Base-by-base conservation (phyloP, 768 basidiomycete genomes). In the Fomitopsis pulvina region DNA sequence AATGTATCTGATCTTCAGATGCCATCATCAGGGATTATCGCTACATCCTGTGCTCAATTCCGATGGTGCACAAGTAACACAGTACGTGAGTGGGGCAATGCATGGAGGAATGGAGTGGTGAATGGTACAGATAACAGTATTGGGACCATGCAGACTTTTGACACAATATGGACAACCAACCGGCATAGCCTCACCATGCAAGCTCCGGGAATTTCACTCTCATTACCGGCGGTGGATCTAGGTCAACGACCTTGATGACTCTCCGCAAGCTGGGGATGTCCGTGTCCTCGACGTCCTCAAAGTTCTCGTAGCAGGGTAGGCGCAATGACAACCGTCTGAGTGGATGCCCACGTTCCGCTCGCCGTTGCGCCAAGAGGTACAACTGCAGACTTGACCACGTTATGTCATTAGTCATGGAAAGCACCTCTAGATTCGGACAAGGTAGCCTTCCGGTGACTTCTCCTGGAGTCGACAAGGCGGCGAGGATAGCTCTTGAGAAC, bases 371-470 rank as follows among this genome's bases (percentile, higher is more conserved):
- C 48, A 64, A 50, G 20, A 48, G 54, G 52, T 56, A 64, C 47
- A 56, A 60, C 50, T 60, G 63, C 40, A 64, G 55, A 18, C 56
- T 55, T 12, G 63, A 64, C 63, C 63, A 64, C 37, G 60, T 60
- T 55, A 52, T 54, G 54, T 64, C 63, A 38, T 60, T 56, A 18
- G 44, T 43, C 40, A 64, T 53, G 37, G 50, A 51, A 28, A 64
- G 47, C 42, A 52, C 53, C 49, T 64, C 60, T 12, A 64, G 52
- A 10, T 27, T 18, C 12, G 63, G 63, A 38, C 63, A 64, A n/a
- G 54, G 32, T 16, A 53, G 32, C 22, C 46, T 54, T 10, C 57
- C 57, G 7, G 54, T 63, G 42, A 56, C 29, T 22, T 53, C 57
- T 47, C 57, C 57, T 11, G 54, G 29, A 16, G 52, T 49, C 8